Evolutionary conservation across 129 eudicot genomes (phyloP).

Genomic region (Centrapalus pauciflorus): DNA sequence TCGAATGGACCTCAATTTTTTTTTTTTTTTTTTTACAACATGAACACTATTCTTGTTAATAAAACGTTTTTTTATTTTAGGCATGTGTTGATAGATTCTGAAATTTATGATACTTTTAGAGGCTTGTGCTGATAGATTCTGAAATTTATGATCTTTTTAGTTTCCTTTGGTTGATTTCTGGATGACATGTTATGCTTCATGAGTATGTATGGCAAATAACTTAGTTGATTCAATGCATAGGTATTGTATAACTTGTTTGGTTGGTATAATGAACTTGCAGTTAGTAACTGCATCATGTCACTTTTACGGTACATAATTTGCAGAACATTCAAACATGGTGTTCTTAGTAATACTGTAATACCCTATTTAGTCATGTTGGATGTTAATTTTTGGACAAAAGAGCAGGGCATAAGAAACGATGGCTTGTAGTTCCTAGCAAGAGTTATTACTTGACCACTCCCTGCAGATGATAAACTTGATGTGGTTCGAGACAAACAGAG

Average conservation of each 20-base stretch:
- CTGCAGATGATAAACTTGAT: neutral
- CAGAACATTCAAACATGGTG: neutral
- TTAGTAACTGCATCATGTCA: neutral
- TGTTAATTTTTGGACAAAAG: neutral
- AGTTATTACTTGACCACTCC: neutral
- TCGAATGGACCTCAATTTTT: neutral
- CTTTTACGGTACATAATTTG: neutral
- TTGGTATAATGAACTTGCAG: neutral
- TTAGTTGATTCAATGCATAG: conserved; percentile 21
- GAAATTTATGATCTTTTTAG: neutral
- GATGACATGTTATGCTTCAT: conserved; percentile 6
- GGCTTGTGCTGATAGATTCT: neutral
- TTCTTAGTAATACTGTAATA: conserved; percentile 6
- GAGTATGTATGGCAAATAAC: conserved; percentile 1
- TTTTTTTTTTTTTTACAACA: neutral
- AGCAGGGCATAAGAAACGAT: neutral
- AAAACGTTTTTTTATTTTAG: neutral
- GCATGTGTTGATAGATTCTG: neutral
- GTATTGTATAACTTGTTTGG: conserved; percentile 14
- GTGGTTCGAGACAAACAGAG: neutral
- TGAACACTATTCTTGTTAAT: neutral
- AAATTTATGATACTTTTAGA: neutral
- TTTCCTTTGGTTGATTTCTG: neutral
- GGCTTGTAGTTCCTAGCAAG: neutral
- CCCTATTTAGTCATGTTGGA: neutral